Evolutionary conservation across 2,329 filamentous ascomycete species (phyloP).

Genomic region (Colletotrichum tropicale): DNA sequence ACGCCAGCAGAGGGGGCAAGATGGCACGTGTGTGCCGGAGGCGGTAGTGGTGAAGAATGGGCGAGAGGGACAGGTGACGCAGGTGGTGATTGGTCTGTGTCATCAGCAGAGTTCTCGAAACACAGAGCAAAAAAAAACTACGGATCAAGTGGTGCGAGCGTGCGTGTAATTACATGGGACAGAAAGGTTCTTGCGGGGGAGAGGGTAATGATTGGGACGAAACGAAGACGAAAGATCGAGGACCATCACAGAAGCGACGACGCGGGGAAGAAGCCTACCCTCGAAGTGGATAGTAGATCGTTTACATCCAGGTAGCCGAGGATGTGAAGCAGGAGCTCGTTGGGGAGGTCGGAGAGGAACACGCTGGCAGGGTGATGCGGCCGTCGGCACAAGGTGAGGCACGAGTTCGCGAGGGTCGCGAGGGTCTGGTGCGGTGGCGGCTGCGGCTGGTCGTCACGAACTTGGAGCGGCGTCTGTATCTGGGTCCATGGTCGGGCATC

Average conservation of each 20-base stretch:
- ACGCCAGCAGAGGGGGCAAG: slow-evolving; percentile 61
- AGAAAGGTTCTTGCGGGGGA: background rate
- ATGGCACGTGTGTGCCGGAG: slow-evolving; percentile 59
- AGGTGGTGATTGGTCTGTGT: slow-evolving; percentile 65
- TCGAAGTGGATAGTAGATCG: slow-evolving; percentile 59
- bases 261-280: slow-evolving; percentile 46
- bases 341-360: slow-evolving; percentile 45
- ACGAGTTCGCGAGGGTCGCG: background rate
- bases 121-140: background rate
- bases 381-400: background rate
- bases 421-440: background rate
- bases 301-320: slow-evolving; percentile 61
- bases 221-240: background rate
- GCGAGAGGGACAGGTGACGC: slow-evolving; percentile 65
- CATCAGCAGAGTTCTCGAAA: slow-evolving; percentile 9
- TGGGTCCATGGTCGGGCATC: slow-evolving; percentile 30
- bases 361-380: background rate
- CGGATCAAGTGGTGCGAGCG: background rate
- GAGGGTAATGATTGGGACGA: background rate
- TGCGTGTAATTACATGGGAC: background rate
- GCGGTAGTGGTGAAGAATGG: slow-evolving; percentile 68
- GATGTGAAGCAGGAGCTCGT: slow-evolving; percentile 61
- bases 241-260: background rate
- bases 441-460: background rate
- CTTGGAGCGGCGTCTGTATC: background rate